Evolutionary conservation across 495 filamentous ascomycete genomes (phyloP), one percentile per base, ranked within the genome.

Genomic region (Lasiosphaeris hirsuta): DNA sequence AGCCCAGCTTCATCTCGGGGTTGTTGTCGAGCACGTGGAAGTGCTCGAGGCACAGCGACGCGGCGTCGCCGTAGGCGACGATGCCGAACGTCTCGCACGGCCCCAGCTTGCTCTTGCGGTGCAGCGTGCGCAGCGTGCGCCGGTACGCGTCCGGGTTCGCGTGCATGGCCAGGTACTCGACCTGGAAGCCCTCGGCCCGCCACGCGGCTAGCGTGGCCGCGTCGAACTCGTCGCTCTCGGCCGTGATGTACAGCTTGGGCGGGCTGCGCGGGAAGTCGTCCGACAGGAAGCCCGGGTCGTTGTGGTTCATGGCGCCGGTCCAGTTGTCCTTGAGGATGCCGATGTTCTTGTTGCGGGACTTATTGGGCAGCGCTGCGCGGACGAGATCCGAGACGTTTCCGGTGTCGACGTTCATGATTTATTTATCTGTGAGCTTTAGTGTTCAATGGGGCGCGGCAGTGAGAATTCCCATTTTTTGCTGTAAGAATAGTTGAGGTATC

Each of bases 141-240:
- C 71, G 61, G 62, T 86, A 88, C 3, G 80, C 73, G 51, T 83
- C 80, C 4, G 76, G 81, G 14, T 78, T 79, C 6, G 69, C 65
- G 13, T 78, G 73, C 59, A 84, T 75, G 0, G 85, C 78, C 0
- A 88, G 46, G 59, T 89, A 90, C 2, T 76, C 66, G 3, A 86
- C 83, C 34, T 81, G 69, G 67, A 89, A 90, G 11, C 86, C 87
- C 61, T 90, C 87, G 51, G 81, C 80, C 30, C 74, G 74, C 86
- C 86, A 89, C 30, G 78, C 75, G 14, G 75, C 71, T 33, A 87
- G 55, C 0, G 78, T 82, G 5, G 79, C 66, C 7, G 67, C 52
- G 62, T 89, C 86, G 60, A 88, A 89, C 3, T 86, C 84, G 0
- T 74, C 70, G 10, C 71, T 73, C 61, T 89, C 85, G 6, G 86